These are phyloP conservation scores for Glycyrrhiza uralensis DNA, from an alignment of 306 rosid species.

Conservation along the genomic window DNA sequence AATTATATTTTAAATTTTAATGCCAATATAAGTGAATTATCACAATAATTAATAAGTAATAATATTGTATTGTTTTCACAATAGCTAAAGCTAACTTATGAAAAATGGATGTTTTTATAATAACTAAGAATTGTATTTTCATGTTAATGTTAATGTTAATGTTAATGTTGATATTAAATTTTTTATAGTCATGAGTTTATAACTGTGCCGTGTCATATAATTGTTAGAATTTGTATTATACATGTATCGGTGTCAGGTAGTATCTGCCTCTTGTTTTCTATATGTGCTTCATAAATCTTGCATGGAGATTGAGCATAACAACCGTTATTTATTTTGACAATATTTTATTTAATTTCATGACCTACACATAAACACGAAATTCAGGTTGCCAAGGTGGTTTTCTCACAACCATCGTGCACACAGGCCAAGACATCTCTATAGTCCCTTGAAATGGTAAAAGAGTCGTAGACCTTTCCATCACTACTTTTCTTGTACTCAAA, in stretches of 20 bases:
- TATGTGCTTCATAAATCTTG: background rate
- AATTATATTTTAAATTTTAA: background rate
- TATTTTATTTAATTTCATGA: background rate
- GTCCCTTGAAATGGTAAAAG: slow-evolving; percentile 65
- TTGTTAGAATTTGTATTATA: background rate
- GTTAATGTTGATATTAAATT: too few relatives aligned
- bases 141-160: background rate
- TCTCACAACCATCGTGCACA: slow-evolving; percentile 64
- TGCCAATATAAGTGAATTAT: background rate
- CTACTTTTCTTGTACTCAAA: slow-evolving; percentile 77
- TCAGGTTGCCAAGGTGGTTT: slow-evolving; percentile 59
- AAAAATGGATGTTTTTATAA: background rate
- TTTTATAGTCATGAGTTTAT: background rate
- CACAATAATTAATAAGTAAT: background rate
- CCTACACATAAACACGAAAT: background rate
- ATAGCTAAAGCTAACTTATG: background rate
- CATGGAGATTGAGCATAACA: background rate
- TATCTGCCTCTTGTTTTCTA: background rate
- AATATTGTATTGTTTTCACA: background rate
- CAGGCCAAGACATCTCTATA: slow-evolving; percentile 77
- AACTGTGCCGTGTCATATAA: background rate
- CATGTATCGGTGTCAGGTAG: background rate
- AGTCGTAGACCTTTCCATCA: slow-evolving; percentile 63
- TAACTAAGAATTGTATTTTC: background rate
- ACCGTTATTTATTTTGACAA: background rate